A percentile compares a stretch with the other conserved stretches of the same genome.
phyloP scores from a whole-genome alignment of 495 filamentous ascomycete species.

The Penicillium riverlandense region DNA sequence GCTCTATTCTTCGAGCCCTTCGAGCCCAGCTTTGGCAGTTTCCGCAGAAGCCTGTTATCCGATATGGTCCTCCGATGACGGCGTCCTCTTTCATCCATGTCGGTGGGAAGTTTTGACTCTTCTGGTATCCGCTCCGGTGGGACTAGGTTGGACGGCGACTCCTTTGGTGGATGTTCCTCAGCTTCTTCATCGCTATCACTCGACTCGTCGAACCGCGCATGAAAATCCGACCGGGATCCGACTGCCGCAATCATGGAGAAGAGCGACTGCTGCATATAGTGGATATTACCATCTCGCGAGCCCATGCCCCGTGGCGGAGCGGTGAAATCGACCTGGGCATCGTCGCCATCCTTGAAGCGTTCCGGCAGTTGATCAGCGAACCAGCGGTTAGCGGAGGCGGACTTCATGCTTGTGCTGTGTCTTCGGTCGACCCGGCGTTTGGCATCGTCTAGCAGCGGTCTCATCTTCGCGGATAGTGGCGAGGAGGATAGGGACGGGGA shows the following conservation, averaged over 20 bases:
- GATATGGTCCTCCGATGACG: constrained; percentile 53
- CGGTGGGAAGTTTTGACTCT: background rate
- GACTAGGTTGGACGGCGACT: constrained; percentile 1
- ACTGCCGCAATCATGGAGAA: constrained; percentile 93
- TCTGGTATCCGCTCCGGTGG: background rate
- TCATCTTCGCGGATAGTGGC: constrained; percentile 15
- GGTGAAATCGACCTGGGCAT: constrained; percentile 67
- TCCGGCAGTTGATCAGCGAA: constrained; percentile 71
- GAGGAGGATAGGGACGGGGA: constrained; percentile 3
- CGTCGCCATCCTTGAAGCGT: constrained; percentile 64
- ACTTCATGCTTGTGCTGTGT: constrained; percentile 28
- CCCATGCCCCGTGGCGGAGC: constrained; percentile 40
- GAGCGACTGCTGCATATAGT: constrained; percentile 87
- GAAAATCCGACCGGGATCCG: constrained; percentile 71
- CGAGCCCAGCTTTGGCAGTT: constrained; percentile 46
- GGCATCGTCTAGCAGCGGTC: constrained; percentile 24
- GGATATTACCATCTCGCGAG: constrained; percentile 35
- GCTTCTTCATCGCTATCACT: constrained; percentile 71
- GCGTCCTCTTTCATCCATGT: constrained; percentile 22
- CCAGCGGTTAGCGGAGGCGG: constrained; percentile 35
- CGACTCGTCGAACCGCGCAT: constrained; percentile 71
- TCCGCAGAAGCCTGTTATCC: constrained; percentile 53
- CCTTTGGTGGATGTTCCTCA: constrained; percentile 11
- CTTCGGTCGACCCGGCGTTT: constrained; percentile 24
- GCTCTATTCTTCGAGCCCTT: constrained; percentile 31